Evolutionary conservation across 345 rosid genomes (phyloP), one percentile per base, ranked within the genome.

Genomic region (Moricandia moricandioides): DNA sequence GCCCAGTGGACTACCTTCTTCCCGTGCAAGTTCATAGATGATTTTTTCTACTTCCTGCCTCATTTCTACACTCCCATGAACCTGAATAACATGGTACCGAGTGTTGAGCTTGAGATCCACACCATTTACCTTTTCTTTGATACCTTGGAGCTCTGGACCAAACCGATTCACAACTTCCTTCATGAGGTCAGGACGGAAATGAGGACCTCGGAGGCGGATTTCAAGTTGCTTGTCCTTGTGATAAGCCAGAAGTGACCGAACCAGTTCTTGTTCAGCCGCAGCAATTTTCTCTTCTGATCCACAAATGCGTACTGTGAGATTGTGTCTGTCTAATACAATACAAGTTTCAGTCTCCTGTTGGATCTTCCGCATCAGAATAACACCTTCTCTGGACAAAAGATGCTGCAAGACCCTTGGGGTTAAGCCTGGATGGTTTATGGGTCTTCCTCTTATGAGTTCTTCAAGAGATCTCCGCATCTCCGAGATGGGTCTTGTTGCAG

Each of bases 381-480:
- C 24, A 69, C 95, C 89, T 57, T 88, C 89, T 76, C 84, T 82
- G n/a, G 88, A 83, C 64, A 79, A 83, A 49, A 90, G 86, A 83
- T 84, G 86, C 78, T 83, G 90, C 65, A 89, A 27, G 65, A 86
- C 78, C 21, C 77, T 47, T 17, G 83, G 88, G 59, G 81, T 85
- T 65, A 93, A 88, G 78, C 80, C 73, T 66, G 80, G 82, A 75
- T 86, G 88, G 43, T 84, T 78, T 31, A 93, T 60, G 9, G 68
- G 84, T 79, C 77, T 86, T 17, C 98, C 98, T 81, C 79, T 86
- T 84, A 86, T 82, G 59, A 93, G 88, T 81, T 84, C 88, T 82
- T 93, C 98, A 27, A 93, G 86, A 1, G 86, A 88, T 75, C 83
- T 81, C 71, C 97, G 86, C 84, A 89, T 77, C 80, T 88, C 97